These are phyloP conservation scores for Vitis hybrid DNA, from an alignment of 177 flowering plant genomes.

Conservation along the genomic window DNA sequence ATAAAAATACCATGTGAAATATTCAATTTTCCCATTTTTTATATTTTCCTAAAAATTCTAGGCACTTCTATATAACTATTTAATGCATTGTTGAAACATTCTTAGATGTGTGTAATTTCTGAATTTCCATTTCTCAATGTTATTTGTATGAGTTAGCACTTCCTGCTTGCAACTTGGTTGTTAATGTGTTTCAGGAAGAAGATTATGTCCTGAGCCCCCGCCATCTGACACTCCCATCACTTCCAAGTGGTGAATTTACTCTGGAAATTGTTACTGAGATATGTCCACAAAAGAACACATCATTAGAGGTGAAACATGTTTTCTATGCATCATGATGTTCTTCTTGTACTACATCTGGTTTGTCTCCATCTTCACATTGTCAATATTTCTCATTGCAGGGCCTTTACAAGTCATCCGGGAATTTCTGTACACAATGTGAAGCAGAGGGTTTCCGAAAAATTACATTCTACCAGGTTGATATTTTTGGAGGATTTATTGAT, in stretches of 20 bases:
- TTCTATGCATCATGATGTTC: background rate
- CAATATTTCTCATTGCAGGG: conserved; percentile 45
- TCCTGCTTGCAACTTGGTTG: too few relatives aligned
- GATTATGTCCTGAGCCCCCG: conserved; percentile 68
- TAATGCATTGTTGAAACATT: background rate
- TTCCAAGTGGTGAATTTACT: conserved; percentile 61
- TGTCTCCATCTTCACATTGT: background rate
- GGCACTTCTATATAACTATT: background rate
- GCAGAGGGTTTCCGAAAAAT: conserved; percentile 97
- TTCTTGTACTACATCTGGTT: background rate
- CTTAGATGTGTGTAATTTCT: background rate
- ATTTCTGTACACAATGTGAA: conserved; percentile 97
- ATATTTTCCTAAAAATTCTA: background rate
- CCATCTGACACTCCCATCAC: conserved; percentile 64
- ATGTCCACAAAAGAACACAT: conserved; percentile 83
- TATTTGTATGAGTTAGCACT: background rate
- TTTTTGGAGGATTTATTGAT: background rate
- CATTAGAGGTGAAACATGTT: conserved; percentile 65
- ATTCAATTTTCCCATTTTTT: background rate
- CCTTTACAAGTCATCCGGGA: conserved; percentile 86
- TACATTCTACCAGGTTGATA: conserved; percentile 82
- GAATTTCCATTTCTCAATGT: background rate
- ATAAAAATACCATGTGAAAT: too few relatives aligned
- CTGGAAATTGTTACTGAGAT: conserved; percentile 85
- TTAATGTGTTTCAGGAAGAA: conserved; percentile 47